These are phyloP conservation scores for Tuber aestivum DNA, from an alignment of 495 filamentous ascomycete genomes.

Conservation along the genomic window DNA sequence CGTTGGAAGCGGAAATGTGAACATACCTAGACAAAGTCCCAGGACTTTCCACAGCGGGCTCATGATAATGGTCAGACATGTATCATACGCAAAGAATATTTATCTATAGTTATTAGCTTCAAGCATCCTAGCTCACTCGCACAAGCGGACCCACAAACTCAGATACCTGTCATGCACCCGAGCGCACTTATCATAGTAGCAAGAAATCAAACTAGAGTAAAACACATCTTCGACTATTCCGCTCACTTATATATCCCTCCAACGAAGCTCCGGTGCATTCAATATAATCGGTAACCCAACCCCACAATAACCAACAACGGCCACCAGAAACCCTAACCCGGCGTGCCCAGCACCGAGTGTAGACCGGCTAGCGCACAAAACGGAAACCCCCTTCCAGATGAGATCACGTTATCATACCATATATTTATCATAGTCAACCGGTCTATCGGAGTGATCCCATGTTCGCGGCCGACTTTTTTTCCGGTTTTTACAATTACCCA, in stretches of 20 bases:
- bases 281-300: not conserved
- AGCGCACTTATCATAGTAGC: not conserved
- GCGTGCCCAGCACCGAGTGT: not conserved
- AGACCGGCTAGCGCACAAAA: not conserved
- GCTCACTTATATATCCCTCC: not conserved
- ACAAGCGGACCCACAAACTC: not conserved
- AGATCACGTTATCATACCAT: not conserved
- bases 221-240: not conserved
- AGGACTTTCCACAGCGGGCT: not conserved
- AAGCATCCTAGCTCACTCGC: not conserved
- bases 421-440: conserved; percentile 3
- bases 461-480: not conserved
- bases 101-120: not conserved
- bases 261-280: not conserved
- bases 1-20: not conserved
- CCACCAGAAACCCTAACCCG: not conserved
- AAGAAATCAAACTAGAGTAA: not conserved
- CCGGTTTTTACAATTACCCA: not conserved
- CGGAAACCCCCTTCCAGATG: not conserved
- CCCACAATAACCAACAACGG: not conserved
- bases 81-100: not conserved
- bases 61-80: not conserved
- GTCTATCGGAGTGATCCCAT: not conserved
- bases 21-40: not conserved
- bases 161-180: not conserved